Percentiles rank a stretch among this genome's conserved stretches.
Conservation (phyloP, 192 early-diverging fungal genomes). For the Coemansia sp. region DNA sequence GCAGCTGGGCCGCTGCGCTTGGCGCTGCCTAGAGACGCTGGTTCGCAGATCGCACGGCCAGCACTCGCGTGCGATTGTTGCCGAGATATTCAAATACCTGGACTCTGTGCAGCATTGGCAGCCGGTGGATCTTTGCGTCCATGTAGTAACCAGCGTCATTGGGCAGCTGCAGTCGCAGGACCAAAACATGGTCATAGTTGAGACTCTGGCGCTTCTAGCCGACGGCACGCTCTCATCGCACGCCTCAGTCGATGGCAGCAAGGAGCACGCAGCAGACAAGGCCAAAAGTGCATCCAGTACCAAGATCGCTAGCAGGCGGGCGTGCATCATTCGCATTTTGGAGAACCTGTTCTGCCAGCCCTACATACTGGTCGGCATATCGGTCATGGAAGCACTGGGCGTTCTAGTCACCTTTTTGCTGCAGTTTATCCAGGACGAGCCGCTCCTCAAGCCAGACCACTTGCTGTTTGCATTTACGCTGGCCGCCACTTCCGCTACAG, state of each 20-base stretch:
- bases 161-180: conserved; percentile 47
- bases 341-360: conserved; percentile 53
- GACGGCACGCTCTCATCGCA: conserved; percentile 33
- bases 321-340: conserved; percentile 48
- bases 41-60: conserved; percentile 47
- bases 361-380: conserved; percentile 56
- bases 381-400: conserved; percentile 57
- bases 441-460: conserved; percentile 19
- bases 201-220: conserved; percentile 44
- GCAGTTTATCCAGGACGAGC: conserved; percentile 21
- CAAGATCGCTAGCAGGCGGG: conserved; percentile 18
- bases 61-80: conserved; percentile 49
- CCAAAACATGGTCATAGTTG: conserved; percentile 59
- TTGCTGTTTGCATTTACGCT: conserved; percentile 27
- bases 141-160: conserved; percentile 30
- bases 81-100: conserved; percentile 53
- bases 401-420: conserved; percentile 50
- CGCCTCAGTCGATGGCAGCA: conserved; percentile 16
- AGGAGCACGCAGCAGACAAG: conserved; percentile 3
- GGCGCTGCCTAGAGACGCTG: conserved; percentile 45
- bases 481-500: background rate
- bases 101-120: conserved; percentile 37
- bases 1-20: conserved; percentile 33
- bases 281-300: background rate
- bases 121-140: conserved; percentile 35